Conservation (phyloP, 164 flowering plant genomes). For the Macadamia tetraphylla region DNA sequence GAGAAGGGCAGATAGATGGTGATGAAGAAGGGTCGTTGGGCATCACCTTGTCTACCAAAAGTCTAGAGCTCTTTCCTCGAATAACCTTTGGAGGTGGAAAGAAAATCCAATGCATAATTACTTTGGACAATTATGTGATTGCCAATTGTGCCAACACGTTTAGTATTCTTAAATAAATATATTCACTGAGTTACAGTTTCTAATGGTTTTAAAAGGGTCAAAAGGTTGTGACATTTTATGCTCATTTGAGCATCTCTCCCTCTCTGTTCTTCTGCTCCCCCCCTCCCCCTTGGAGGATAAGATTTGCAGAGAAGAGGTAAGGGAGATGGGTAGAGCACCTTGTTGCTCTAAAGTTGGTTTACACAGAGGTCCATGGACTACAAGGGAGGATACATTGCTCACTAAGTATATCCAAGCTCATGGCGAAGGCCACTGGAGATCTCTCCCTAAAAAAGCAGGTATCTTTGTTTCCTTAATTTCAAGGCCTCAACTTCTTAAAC, state of each 20-base stretch:
- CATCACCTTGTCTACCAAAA: too few relatives aligned
- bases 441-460: slow-evolving; percentile 64
- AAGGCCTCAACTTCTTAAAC: too few relatives aligned
- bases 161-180: too few relatives aligned
- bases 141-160: too few relatives aligned
- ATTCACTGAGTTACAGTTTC: background rate
- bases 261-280: background rate
- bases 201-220: slow-evolving; percentile 1
- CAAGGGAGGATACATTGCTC: slow-evolving; percentile 53
- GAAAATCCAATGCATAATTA: too few relatives aligned
- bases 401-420: slow-evolving; percentile 46
- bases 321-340: slow-evolving; percentile 61
- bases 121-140: too few relatives aligned
- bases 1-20: slow-evolving; percentile 13
- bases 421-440: slow-evolving; percentile 67
- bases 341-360: slow-evolving; percentile 60
- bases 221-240: background rate
- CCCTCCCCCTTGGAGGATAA: background rate
- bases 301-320: background rate
- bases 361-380: slow-evolving; percentile 63
- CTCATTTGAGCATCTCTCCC: background rate
- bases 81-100: too few relatives aligned
- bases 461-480: background rate
- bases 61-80: too few relatives aligned
- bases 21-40: slow-evolving; percentile 10